Percentiles rank a stretch among this genome's conserved stretches.
Conservation (phyloP, 139 green algal species). For the Volvox reticuliferus region DNA sequence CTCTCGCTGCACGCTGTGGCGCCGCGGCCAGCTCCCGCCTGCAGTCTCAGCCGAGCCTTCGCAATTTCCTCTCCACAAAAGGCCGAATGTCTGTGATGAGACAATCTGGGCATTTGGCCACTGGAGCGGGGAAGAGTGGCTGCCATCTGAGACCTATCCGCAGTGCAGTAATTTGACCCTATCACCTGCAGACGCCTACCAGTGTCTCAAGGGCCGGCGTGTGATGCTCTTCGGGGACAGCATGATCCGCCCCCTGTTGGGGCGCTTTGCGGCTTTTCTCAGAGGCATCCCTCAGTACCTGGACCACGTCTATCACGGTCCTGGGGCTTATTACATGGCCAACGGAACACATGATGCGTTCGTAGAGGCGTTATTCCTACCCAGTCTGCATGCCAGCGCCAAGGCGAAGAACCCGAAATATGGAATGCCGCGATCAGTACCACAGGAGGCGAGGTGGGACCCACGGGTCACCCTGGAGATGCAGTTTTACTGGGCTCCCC, state of each 20-base stretch:
- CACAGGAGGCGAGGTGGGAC: not conserved
- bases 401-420: not conserved
- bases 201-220: not conserved
- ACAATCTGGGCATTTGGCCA: not conserved
- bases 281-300: not conserved
- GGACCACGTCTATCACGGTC: not conserved
- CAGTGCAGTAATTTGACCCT: not conserved
- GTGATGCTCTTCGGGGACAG: slow-evolving; percentile 1
- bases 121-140: not conserved
- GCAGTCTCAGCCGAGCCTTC: not conserved
- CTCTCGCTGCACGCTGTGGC: slow-evolving; percentile 1
- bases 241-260: slow-evolving; percentile 7
- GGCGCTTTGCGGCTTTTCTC: not conserved
- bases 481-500: slow-evolving; percentile 12
- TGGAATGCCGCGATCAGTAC: not conserved
- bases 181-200: not conserved
- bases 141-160: not conserved
- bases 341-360: slow-evolving; percentile 36
- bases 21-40: not conserved
- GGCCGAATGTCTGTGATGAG: not conserved
- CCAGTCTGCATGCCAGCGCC: not conserved
- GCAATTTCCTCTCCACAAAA: not conserved
- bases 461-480: not conserved
- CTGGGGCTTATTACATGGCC: slow-evolving; percentile 10
- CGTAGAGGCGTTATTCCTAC: not conserved